phyloP scores from a whole-genome alignment of 768 basidiomycete genomes.

The Leccinum boreale region DNA sequence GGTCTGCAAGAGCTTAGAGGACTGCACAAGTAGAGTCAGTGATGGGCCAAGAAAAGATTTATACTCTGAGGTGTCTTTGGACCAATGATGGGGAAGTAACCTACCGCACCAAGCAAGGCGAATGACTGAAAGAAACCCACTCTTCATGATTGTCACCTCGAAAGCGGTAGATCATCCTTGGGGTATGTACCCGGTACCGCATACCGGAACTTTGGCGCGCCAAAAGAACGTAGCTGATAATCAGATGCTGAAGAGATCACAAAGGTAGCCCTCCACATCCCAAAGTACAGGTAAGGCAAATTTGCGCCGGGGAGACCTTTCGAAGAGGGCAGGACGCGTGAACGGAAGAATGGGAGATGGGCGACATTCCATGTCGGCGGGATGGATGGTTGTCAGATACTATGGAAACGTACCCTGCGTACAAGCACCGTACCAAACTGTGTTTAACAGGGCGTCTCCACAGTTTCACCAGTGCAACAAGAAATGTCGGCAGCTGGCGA shows the following conservation, averaged over 20 bases:
- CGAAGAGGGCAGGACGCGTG: slow-evolving; percentile 66
- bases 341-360: slow-evolving; percentile 79
- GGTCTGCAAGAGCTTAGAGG: slow-evolving; percentile 59
- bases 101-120: slow-evolving; percentile 34
- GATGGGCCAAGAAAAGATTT: slow-evolving; percentile 89
- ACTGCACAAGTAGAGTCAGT: slow-evolving; percentile 74
- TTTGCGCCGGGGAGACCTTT: slow-evolving; percentile 99
- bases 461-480: slow-evolving; percentile 75
- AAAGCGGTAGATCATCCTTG: slow-evolving; percentile 80
- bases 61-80: slow-evolving; percentile 74
- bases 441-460: slow-evolving; percentile 54
- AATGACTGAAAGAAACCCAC: slow-evolving; percentile 38
- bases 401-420: slow-evolving; percentile 65
- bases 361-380: slow-evolving; percentile 82
- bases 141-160: slow-evolving; percentile 78
- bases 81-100: slow-evolving; percentile 63
- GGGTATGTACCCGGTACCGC: slow-evolving; percentile 55
- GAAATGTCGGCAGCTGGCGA: slow-evolving; percentile 19
- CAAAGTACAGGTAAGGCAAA: slow-evolving; percentile 95
- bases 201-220: slow-evolving; percentile 97
- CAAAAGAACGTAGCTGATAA: slow-evolving; percentile 97
- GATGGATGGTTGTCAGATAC: neutral
- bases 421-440: slow-evolving; percentile 97
- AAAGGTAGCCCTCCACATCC: slow-evolving; percentile 99
- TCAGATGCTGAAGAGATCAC: slow-evolving; percentile 82